A percentile compares a stretch with the other conserved stretches of the same genome.
Evolutionary conservation across 148 eudicot genomes (phyloP).

Genomic region (Cornus suecica): DNA sequence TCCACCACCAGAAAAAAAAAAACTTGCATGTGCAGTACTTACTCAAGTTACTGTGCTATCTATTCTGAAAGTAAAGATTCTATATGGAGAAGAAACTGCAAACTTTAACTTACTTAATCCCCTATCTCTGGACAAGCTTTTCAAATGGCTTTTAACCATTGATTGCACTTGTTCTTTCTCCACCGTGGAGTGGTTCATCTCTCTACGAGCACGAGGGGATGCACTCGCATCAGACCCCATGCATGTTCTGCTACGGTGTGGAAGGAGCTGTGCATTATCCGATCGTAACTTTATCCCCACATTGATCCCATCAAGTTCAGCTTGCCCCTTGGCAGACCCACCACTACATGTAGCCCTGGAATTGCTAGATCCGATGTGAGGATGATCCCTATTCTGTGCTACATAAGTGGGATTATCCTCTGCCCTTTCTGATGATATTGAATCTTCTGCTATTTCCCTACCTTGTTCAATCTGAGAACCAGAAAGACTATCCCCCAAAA

Average conservation of each 20-base stretch:
- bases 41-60: neutral
- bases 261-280: slow-evolving; percentile 41
- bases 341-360: slow-evolving; percentile 19
- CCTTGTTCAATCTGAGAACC: slow-evolving; percentile 25
- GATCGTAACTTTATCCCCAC: slow-evolving; percentile 22
- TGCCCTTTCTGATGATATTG: slow-evolving; percentile 27
- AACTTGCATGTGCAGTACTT: too few species aligned
- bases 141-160: slow-evolving; percentile 41
- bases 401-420: slow-evolving; percentile 16
- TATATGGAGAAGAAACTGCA: neutral
- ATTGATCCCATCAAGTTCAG: slow-evolving; percentile 29
- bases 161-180: slow-evolving; percentile 42
- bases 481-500: slow-evolving; percentile 12
- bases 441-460: slow-evolving; percentile 15
- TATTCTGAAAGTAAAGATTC: neutral
- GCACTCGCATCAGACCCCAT: slow-evolving; percentile 23
- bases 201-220: slow-evolving; percentile 31
- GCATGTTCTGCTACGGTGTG: slow-evolving; percentile 52
- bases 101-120: slow-evolving; percentile 36
- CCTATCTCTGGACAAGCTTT: slow-evolving; percentile 35
- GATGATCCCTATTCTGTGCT: slow-evolving; percentile 21
- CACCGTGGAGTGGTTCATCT: slow-evolving; percentile 31
- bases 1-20: too few species aligned
- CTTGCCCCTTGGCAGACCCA: slow-evolving; percentile 11
- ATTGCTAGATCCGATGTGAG: slow-evolving; percentile 23